Evolutionary conservation across 768 basidiomycete species (phyloP).

Genomic region (Pholiota molesta): DNA sequence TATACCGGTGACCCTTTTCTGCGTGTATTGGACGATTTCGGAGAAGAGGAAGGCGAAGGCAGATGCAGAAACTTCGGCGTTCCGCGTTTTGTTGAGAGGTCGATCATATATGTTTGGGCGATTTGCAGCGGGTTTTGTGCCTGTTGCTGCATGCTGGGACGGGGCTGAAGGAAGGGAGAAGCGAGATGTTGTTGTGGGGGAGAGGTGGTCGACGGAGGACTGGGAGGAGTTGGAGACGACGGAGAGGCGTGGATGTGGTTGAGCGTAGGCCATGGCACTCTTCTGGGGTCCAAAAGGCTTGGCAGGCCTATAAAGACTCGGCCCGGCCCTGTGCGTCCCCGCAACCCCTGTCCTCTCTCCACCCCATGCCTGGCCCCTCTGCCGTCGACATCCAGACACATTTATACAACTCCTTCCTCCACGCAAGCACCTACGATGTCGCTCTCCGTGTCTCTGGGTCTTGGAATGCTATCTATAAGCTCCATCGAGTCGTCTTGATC

Average conservation of each 20-base stretch:
- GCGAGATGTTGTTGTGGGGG: constrained; percentile 63
- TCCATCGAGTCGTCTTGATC: constrained; percentile 87
- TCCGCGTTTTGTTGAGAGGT: constrained; percentile 83
- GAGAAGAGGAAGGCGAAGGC: constrained; percentile 92
- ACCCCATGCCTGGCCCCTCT: constrained; percentile 47
- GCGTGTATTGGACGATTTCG: constrained; percentile 94
- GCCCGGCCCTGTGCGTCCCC: constrained; percentile 1
- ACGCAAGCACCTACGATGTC: constrained; percentile 77
- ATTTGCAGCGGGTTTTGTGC: constrained; percentile 37
- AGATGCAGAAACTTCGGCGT: constrained; percentile 79
- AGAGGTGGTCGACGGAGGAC: constrained; percentile 51
- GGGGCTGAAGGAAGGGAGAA: constrained; percentile 70
- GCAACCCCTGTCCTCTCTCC: constrained; percentile 15
- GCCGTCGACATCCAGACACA: constrained; percentile 70
- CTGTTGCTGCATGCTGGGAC: constrained; percentile 45
- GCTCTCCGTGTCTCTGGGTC: constrained; percentile 67
- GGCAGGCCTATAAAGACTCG: constrained; percentile 14
- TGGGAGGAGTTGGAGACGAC: constrained; percentile 65
- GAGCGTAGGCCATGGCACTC: constrained; percentile 50
- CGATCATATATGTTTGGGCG: constrained; percentile 89
- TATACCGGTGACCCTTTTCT: constrained; percentile 92
- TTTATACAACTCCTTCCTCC: constrained; percentile 74
- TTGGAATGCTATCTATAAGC: constrained; percentile 71
- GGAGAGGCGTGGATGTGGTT: constrained; percentile 70
- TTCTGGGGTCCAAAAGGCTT: constrained; percentile 17